Percentiles rank a stretch among this genome's conserved stretches.
These are phyloP conservation scores for Phaeomoniella chlamydospora DNA, from an alignment of 2,329 filamentous ascomycete genomes.

Conservation along the genomic window DNA sequence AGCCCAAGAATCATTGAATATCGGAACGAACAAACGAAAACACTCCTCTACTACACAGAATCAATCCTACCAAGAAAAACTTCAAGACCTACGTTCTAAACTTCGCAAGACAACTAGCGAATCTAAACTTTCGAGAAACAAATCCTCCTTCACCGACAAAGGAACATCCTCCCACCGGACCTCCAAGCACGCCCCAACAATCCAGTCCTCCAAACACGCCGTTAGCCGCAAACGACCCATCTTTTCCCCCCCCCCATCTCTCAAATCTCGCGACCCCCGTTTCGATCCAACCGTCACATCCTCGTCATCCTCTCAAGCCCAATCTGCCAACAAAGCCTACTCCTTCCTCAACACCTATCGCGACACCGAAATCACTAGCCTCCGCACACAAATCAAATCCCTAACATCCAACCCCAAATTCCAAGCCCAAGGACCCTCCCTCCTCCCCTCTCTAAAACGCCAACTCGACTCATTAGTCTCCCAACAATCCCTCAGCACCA, in stretches of 20 bases:
- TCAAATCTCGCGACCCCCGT: constrained; percentile 68
- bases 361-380: constrained; percentile 62
- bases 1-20: constrained; percentile 58
- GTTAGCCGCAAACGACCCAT: constrained; percentile 71
- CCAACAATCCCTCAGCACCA: constrained; percentile 53
- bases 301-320: constrained; percentile 24
- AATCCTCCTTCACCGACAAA: constrained; percentile 16
- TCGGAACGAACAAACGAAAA: constrained; percentile 18
- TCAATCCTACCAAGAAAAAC: constrained; percentile 11
- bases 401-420: no score
- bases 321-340: constrained; percentile 57
- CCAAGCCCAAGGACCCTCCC: constrained; percentile 49
- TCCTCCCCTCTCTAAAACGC: constrained; percentile 57
- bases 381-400: constrained; percentile 54
- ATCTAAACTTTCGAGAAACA: constrained; percentile 23
- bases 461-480: constrained; percentile 67
- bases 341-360: constrained; percentile 79
- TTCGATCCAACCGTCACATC: constrained; percentile 54
- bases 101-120: constrained; percentile 12
- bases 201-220: constrained; percentile 67
- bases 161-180: constrained; percentile 25
- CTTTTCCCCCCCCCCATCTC: constrained; percentile 36
- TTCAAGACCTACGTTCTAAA: neutral
- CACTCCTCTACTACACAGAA: constrained; percentile 8
- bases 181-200: constrained; percentile 80